Evolutionary conservation across 352 stramenopile species (phyloP).

Genomic region (Phytophthora nicotianae): DNA sequence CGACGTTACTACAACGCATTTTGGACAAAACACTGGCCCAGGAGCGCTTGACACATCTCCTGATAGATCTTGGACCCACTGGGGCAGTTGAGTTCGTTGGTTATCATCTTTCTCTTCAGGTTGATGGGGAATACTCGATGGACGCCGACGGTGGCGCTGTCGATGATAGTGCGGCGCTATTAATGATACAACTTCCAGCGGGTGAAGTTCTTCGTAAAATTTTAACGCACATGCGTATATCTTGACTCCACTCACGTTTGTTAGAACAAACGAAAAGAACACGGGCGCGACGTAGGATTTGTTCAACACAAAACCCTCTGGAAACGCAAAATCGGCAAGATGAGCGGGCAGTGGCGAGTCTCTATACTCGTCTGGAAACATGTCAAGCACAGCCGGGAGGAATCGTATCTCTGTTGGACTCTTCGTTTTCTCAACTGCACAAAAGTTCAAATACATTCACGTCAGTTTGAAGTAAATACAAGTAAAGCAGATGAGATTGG

Average conservation of each 20-base stretch:
- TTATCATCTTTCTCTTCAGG: slow-evolving; percentile 54
- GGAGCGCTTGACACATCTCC: slow-evolving; percentile 46
- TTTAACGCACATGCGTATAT: slow-evolving; percentile 82
- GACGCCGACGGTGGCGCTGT: slow-evolving; percentile 35
- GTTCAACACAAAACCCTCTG: slow-evolving; percentile 70
- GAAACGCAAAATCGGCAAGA: slow-evolving; percentile 82
- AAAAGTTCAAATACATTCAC: neutral
- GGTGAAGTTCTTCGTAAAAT: slow-evolving; percentile 85
- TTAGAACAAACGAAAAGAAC: slow-evolving; percentile 88
- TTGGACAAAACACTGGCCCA: slow-evolving; percentile 89
- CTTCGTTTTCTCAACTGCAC: slow-evolving; percentile 72
- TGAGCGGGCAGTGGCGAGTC: slow-evolving; percentile 68
- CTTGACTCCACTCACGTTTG: slow-evolving; percentile 79
- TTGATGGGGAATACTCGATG: slow-evolving; percentile 16
- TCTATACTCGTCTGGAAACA: slow-evolving; percentile 63
- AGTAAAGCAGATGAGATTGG: neutral
- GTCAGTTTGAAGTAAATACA: slow-evolving; percentile 4
- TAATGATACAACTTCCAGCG: slow-evolving; percentile 80
- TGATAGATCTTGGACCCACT: slow-evolving; percentile 78
- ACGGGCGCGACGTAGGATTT: slow-evolving; percentile 60
- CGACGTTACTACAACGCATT: slow-evolving; percentile 93
- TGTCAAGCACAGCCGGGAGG: slow-evolving; percentile 63
- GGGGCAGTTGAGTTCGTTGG: slow-evolving; percentile 54
- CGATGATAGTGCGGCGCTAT: slow-evolving; percentile 57
- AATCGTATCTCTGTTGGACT: slow-evolving; percentile 77